Evolutionary conservation across 2,329 filamentous ascomycete genomes (phyloP).

Genomic region (Xenosphaeropsis pyriputrescens): DNA sequence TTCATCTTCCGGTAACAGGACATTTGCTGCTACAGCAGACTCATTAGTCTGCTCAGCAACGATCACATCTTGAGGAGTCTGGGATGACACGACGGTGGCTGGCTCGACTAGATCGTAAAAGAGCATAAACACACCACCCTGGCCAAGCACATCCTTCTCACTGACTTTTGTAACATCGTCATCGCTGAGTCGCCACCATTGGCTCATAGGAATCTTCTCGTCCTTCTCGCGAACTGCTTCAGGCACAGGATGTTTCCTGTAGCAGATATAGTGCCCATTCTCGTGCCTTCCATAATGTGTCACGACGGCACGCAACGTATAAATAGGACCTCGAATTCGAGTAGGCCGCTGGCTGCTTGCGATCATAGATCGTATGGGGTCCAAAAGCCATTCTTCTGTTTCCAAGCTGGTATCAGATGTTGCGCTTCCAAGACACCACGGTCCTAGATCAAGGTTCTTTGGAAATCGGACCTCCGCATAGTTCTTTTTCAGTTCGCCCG

Average conservation of each 20-base stretch:
- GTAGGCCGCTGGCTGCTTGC: conserved; percentile 35
- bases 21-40: neutral
- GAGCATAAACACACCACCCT: conserved; percentile 85
- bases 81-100: conserved; percentile 1
- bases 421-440: conserved; percentile 61
- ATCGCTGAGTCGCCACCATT: conserved; percentile 89
- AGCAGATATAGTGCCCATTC: conserved; percentile 92
- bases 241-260: conserved; percentile 48
- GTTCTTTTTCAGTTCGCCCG: conserved; percentile 72
- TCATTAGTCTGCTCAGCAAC: neutral
- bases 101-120: conserved; percentile 73
- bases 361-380: conserved; percentile 62
- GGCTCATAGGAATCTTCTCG: conserved; percentile 16
- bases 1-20: neutral
- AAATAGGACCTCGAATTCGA: conserved; percentile 42
- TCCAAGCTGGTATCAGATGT: conserved; percentile 9
- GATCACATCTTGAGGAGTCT: neutral
- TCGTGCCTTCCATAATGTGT: conserved; percentile 86
- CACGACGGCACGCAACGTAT: conserved; percentile 69
- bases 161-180: conserved; percentile 64
- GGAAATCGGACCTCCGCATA: conserved; percentile 68
- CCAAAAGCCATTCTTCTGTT: conserved; percentile 54
- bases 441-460: conserved; percentile 54
- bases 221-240: conserved; percentile 12
- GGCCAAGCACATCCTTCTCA: conserved; percentile 57